Conservation (phyloP, 805 yeast genomes). For the Helenozyma rhizophorensis region DNA sequence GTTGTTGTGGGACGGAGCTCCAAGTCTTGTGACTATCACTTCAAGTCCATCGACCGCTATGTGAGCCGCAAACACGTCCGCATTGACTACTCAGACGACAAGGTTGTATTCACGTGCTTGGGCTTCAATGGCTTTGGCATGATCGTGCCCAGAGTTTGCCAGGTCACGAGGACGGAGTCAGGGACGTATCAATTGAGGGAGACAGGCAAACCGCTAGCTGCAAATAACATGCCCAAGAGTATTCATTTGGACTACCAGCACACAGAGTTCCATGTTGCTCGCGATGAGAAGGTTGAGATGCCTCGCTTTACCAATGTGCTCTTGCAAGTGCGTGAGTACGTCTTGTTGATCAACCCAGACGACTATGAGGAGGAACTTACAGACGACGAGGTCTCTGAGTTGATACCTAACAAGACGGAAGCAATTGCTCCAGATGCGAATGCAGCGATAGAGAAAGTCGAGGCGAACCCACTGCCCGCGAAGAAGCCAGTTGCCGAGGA, state of each 20-base stretch:
- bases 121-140: slow-evolving; percentile 82
- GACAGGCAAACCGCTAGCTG: slow-evolving; percentile 18
- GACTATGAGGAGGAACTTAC: slow-evolving; percentile 41
- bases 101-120: slow-evolving; percentile 58
- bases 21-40: slow-evolving; percentile 47
- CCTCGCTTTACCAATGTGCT: slow-evolving; percentile 60
- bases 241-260: slow-evolving; percentile 37
- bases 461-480: too few relatives aligned
- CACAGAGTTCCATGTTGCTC: slow-evolving; percentile 54
- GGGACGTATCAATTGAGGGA: slow-evolving; percentile 18
- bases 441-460: too few relatives aligned
- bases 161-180: slow-evolving; percentile 21
- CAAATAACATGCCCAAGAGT: slow-evolving; percentile 26
- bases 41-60: slow-evolving; percentile 46
- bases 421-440: neutral
- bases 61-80: slow-evolving; percentile 67
- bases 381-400: slow-evolving; percentile 36
- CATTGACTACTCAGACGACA: slow-evolving; percentile 40
- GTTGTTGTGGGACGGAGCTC: slow-evolving; percentile 68
- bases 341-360: slow-evolving; percentile 46
- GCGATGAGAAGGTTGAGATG: slow-evolving; percentile 59
- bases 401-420: neutral
- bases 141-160: slow-evolving; percentile 51
- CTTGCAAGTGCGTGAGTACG: slow-evolving; percentile 68
- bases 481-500: too few relatives aligned